These are phyloP conservation scores for Malassezia brasiliensis DNA, from an alignment of 1,284 basidiomycete species.

Conservation along the genomic window DNA sequence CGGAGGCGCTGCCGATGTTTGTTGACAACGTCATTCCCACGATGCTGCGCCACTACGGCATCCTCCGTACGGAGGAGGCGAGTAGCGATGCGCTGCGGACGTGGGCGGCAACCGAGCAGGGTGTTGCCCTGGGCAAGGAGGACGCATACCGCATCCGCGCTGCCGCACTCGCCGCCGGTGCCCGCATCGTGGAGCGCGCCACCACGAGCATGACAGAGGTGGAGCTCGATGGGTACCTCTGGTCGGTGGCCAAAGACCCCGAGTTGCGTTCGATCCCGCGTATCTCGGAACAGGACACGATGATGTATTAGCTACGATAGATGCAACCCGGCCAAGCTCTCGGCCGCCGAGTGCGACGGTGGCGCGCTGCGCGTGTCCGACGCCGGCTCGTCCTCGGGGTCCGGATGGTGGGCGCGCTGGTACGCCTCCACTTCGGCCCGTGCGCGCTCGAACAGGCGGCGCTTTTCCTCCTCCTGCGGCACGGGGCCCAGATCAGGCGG, in stretches of 20 bases:
- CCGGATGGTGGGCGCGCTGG: slow-evolving; percentile 20
- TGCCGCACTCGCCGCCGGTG: slow-evolving; percentile 27
- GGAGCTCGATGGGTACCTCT: slow-evolving; percentile 42
- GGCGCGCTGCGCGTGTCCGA: no score
- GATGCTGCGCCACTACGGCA: slow-evolving; percentile 64
- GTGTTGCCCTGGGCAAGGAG: slow-evolving; percentile 19
- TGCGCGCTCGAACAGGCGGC: slow-evolving; percentile 35
- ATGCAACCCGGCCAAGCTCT: slow-evolving; percentile 3
- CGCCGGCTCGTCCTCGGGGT: neutral
- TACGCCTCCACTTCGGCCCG: slow-evolving; percentile 39
- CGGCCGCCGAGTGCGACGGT: neutral
- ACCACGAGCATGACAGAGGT: slow-evolving; percentile 23
- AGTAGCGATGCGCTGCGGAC: slow-evolving; percentile 1
- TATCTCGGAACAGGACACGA: slow-evolving; percentile 23
- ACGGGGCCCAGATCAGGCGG: slow-evolving; percentile 14
- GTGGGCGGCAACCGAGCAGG: slow-evolving; percentile 4
- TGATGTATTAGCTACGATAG: slow-evolving; percentile 24
- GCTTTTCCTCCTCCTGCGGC: slow-evolving; percentile 41
- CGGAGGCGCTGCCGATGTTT: slow-evolving; percentile 59
- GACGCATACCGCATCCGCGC: slow-evolving; percentile 38
- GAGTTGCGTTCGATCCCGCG: slow-evolving; percentile 30
- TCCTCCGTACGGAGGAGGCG: slow-evolving; percentile 58
- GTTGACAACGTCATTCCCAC: slow-evolving; percentile 79
- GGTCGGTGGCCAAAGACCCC: slow-evolving; percentile 34
- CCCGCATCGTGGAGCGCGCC: slow-evolving; percentile 22